Evolutionary conservation across 208 protist genomes (phyloP), one percentile per base, ranked within the genome.

Genomic region (Leishmania tropica): DNA sequence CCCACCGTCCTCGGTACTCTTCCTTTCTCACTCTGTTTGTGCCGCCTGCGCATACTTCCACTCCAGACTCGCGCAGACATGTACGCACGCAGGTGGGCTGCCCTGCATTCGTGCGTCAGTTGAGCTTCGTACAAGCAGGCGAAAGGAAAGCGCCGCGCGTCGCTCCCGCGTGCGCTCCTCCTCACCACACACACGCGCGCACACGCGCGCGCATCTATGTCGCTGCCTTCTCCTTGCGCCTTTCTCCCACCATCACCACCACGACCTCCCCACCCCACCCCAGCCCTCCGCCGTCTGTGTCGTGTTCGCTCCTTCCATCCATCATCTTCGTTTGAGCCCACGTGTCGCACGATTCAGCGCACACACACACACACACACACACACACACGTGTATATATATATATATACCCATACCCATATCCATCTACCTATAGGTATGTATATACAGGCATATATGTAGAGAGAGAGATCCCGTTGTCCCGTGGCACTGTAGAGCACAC

Each of bases 281-380:
- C 35, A 45, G n/a, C 35, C 40, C 17, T 56, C 53, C 28, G 15
- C 75, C 35, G 54, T 31, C 37, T 80, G 31, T 72, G 47, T 81
- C 48, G 35, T 19, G 78, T 75, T 71, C 45, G 81, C 78, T 42
- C 75, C 62, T 81, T 68, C 54, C 51, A 65, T 37, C 65, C 24
- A 35, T 87, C 73, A 10, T 35, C 74, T 31, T 56, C 3, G 40
- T 17, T 13, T 70, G 31, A 31, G 7, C 62, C 31, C 62, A 40
- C 31, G 62, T 40, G 62, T 42, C 11, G 62, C 31, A 40, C 13
- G 31, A 40, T 13, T 31, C 62, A 68, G 31, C 31, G 40, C 31
- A 40, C 13, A 67, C 62, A 13, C 31, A 40, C 28, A 24, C 31
- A 42, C 31, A n/a, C n/a, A n/a, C 31, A 40, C 13, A 67, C 62